A percentile compares a stretch with the other conserved stretches of the same genome.
phyloP scores from a whole-genome alignment of 192 early-diverging fungal species.

The Chytriomyces sp. region DNA sequence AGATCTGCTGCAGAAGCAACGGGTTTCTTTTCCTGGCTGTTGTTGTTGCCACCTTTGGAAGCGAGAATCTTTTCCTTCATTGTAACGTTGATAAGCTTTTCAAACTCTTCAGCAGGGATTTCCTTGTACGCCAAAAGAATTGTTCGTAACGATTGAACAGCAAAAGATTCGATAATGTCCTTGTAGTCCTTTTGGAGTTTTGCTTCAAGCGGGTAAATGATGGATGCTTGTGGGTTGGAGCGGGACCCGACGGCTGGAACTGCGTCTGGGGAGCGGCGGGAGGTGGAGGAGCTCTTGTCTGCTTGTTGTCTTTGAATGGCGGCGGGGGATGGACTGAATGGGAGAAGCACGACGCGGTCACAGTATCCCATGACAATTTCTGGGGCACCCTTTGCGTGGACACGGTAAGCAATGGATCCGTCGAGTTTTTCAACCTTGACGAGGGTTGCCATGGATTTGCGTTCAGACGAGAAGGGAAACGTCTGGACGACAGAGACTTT shows the following conservation, averaged over 20 bases:
- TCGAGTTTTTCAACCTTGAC: slow-evolving; percentile 56
- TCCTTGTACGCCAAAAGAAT: slow-evolving; percentile 77
- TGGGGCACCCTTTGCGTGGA: slow-evolving; percentile 91
- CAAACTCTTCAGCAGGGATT: slow-evolving; percentile 29
- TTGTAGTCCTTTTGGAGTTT: slow-evolving; percentile 29
- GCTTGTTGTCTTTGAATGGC: slow-evolving; percentile 57
- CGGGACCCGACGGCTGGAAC: slow-evolving; percentile 20
- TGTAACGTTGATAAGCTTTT: slow-evolving; percentile 25
- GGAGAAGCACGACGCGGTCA: slow-evolving; percentile 31
- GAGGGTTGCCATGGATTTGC: slow-evolving; percentile 91
- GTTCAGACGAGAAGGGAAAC: slow-evolving; percentile 89
- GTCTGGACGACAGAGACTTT: slow-evolving; percentile 63
- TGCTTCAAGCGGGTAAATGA: slow-evolving; percentile 21
- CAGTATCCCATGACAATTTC: slow-evolving; percentile 37
- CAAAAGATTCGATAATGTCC: slow-evolving; percentile 72
- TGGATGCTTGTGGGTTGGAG: slow-evolving; percentile 20
- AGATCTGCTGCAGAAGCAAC: not conserved
- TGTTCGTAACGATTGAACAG: slow-evolving; percentile 86
- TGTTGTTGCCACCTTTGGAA: slow-evolving; percentile 14
- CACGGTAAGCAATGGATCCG: slow-evolving; percentile 49
- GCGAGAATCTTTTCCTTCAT: slow-evolving; percentile 20
- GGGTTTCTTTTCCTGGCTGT: not conserved
- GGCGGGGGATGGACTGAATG: slow-evolving; percentile 46
- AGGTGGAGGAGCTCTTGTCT: slow-evolving; percentile 2
- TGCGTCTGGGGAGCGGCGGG: not conserved